Conservation (phyloP, 371 early-diverging fungal genomes). For the Mucor lusitanicus region DNA sequence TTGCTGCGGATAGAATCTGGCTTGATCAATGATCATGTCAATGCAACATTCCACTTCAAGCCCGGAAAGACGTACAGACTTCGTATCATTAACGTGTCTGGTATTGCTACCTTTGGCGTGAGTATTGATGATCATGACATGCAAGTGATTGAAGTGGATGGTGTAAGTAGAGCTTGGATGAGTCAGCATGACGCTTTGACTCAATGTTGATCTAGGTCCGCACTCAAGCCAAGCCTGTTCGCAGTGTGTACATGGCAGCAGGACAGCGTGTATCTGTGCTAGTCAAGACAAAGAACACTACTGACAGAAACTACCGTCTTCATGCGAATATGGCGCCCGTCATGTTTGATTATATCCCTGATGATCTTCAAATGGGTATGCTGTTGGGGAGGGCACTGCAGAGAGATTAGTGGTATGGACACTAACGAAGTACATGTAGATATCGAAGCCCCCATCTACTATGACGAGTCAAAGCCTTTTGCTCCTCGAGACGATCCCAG, state of each 20-base stretch:
- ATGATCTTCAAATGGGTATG: constrained; percentile 48
- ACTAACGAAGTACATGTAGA: constrained; percentile 16
- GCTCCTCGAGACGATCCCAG: constrained; percentile 28
- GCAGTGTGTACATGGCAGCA: constrained; percentile 57
- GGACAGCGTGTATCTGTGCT: constrained; percentile 74
- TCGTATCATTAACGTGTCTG: constrained; percentile 65
- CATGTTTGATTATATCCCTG: constrained; percentile 74
- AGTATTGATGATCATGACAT: constrained; percentile 74
- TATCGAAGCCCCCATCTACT: constrained; percentile 58
- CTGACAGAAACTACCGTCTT: constrained; percentile 64
- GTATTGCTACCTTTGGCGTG: constrained; percentile 65
- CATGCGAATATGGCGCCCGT: constrained; percentile 73
- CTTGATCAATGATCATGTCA: constrained; percentile 46
- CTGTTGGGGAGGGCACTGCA: not conserved
- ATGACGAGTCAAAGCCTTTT: constrained; percentile 40
- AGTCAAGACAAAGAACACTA: constrained; percentile 63
- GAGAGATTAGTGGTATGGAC: not conserved
- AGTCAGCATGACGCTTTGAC: not conserved
- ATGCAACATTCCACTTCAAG: constrained; percentile 21
- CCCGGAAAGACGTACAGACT: constrained; percentile 37
- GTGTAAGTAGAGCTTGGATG: constrained; percentile 36
- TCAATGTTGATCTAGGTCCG: constrained; percentile 24
- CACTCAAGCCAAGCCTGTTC: constrained; percentile 49
- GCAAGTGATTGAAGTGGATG: constrained; percentile 80
- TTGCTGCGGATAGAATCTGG: constrained; percentile 36